Evolutionary conservation across 2,329 filamentous ascomycete genomes (phyloP).

Genomic region (Xylariaceae sp.): DNA sequence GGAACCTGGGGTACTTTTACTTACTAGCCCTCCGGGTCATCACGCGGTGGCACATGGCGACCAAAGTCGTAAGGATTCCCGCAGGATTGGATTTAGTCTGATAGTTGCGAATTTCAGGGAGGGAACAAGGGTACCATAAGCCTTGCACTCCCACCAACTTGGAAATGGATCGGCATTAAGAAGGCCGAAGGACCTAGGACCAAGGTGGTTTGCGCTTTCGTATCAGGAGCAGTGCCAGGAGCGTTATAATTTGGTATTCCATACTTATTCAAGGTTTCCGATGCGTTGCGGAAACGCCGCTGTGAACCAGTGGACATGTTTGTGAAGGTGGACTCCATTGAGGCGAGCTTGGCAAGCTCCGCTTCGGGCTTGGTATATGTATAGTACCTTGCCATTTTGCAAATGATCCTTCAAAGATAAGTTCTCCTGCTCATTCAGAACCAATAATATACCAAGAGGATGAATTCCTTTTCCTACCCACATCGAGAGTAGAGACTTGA

Average conservation of each 20-base stretch:
- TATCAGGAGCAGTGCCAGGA: too few species aligned
- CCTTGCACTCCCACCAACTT: not conserved
- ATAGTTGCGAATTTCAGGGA: slow-evolving; percentile 19
- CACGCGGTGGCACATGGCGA: slow-evolving; percentile 13
- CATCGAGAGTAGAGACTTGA: too few species aligned
- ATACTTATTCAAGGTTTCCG: not conserved
- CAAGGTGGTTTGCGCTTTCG: slow-evolving; percentile 1
- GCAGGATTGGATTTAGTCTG: slow-evolving; percentile 21
- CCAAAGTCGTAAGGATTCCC: slow-evolving; percentile 21
- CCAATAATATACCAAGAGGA: not conserved
- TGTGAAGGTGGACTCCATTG: too few species aligned
- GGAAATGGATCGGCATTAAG: too few species aligned
- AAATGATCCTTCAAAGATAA: slow-evolving; percentile 1
- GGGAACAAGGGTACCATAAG: slow-evolving; percentile 14
- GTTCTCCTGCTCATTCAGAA: not conserved
- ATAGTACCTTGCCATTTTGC: slow-evolving; percentile 6
- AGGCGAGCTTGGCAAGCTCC: not conserved
- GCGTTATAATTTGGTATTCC: too few species aligned
- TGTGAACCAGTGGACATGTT: slow-evolving; percentile 6
- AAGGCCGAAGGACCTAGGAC: slow-evolving; percentile 8
- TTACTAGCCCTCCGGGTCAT: slow-evolving; percentile 1
- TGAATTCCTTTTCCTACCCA: not conserved
- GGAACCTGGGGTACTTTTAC: slow-evolving; percentile 11
- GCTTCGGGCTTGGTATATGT: not conserved
- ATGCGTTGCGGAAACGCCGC: too few species aligned